A percentile compares a stretch with the other conserved stretches of the same genome.
phyloP scores from a whole-genome alignment of 2,329 filamentous ascomycete species.

The Dichotomopilus funicola region DNA sequence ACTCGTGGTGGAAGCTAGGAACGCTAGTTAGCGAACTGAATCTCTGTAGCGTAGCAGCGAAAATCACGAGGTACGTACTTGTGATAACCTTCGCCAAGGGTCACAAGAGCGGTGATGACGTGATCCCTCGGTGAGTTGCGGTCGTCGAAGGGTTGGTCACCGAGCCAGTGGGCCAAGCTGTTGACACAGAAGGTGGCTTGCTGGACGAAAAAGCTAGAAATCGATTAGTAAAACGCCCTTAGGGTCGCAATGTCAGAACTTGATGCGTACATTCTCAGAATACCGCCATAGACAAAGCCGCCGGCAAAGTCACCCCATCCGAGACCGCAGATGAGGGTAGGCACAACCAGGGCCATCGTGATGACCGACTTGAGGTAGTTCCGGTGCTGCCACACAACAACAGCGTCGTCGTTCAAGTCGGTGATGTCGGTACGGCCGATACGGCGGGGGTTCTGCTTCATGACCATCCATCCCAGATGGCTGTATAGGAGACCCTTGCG shows the following conservation, averaged over 20 bases:
- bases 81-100: conserved; percentile 81
- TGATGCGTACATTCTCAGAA: conserved; percentile 64
- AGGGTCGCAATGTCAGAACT: conserved; percentile 54
- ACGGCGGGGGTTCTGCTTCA: conserved; percentile 88
- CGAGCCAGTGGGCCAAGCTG: conserved; percentile 83
- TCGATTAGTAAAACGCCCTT: not conserved
- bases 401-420: conserved; percentile 77
- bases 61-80: conserved; percentile 38
- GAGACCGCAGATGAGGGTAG: conserved; percentile 67
- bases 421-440: conserved; percentile 84
- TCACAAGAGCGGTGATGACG: conserved; percentile 77
- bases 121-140: conserved; percentile 87
- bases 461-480: conserved; percentile 84
- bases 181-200: conserved; percentile 93
- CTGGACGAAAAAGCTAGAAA: conserved; percentile 66
- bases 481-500: conserved; percentile 82
- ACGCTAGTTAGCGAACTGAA: not conserved
- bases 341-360: conserved; percentile 70
- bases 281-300: conserved; percentile 78
- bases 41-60: not conserved
- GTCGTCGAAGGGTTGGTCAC: conserved; percentile 88
- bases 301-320: conserved; percentile 76
- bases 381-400: conserved; percentile 83
- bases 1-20: conserved; percentile 75
- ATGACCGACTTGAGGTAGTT: conserved; percentile 77